phyloP scores from a whole-genome alignment of 495 filamentous ascomycete species.

The Daldinia childiae region DNA sequence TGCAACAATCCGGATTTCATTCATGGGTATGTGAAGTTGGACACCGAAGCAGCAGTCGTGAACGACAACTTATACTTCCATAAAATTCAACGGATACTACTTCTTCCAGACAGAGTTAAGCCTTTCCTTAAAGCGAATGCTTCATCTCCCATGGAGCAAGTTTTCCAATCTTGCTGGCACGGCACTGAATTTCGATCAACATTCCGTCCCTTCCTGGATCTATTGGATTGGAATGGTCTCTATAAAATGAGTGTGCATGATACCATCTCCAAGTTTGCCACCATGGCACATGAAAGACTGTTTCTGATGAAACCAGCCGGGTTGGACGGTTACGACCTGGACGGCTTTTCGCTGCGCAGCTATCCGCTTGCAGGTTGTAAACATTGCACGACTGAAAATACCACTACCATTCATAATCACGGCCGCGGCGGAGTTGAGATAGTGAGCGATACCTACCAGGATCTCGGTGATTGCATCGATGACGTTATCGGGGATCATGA shows the following conservation, averaged over 20 bases:
- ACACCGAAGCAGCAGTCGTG: constrained; percentile 19
- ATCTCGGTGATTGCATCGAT: not conserved
- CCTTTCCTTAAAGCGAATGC: constrained; percentile 8
- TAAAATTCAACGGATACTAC: constrained; percentile 20
- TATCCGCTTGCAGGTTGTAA: constrained; percentile 12
- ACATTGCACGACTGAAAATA: constrained; percentile 13
- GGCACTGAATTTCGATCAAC: not conserved
- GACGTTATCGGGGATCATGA: not conserved
- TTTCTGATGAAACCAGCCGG: not conserved
- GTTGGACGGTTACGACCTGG: constrained; percentile 9
- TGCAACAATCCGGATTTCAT: constrained; percentile 32
- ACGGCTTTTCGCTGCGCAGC: not conserved
- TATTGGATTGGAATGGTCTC: constrained; percentile 4
- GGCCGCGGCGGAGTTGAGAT: constrained; percentile 31
- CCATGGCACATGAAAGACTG: not conserved
- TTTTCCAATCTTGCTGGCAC: constrained; percentile 27
- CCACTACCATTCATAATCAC: constrained; percentile 30
- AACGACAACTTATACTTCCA: constrained; percentile 15
- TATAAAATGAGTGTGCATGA: constrained; percentile 5
- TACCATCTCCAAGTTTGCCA: not conserved
- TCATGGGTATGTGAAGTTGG: constrained; percentile 32
- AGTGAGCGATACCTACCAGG: constrained; percentile 24
- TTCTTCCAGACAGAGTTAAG: constrained; percentile 15
- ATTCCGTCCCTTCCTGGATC: constrained; percentile 1
- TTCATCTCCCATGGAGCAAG: constrained; percentile 10